Evolutionary conservation across 2,329 filamentous ascomycete species (phyloP), one percentile per base, ranked within the genome.

Genomic region (Epichloe baconii): DNA sequence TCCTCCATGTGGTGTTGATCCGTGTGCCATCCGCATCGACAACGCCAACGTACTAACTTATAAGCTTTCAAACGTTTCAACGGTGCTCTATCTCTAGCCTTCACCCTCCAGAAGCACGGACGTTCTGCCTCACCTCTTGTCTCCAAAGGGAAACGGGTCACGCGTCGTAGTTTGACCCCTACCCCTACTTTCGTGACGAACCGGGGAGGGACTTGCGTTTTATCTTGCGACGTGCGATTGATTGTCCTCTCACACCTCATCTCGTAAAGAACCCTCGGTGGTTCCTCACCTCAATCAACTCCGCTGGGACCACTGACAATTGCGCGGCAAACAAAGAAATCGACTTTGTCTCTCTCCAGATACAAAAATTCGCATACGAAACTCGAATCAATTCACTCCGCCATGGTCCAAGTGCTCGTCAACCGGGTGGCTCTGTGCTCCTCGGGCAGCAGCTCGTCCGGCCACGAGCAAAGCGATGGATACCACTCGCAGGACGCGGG

Each of bases 391-490:
- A 10, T 31, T 10, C 26, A 31, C 50, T 42, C 40, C 53, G 60
- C 46, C 43, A 67, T 67, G 65, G 65, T 67, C 52, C 65, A 66
- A 54, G 44, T 66, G 37, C 56, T 66, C 15, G 56, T 57, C 48
- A 58, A 62, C 53, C 60, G 23, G 23, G 23, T 59, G 36, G 47
- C 63, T 44, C 57, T 62, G 48, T 61, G 64, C 21, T 60, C 59
- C 38, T 23, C 40, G 15, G 51, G 12, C 11, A 51, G 54, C 37
- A 58, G 59, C 48, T 58, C 54, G 37, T 54, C 57, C 8, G 53
- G 53, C 43, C 54, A 59, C 19, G 62, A 64, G 44, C 49, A 53
- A 19, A 50, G 53, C 23, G 57, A 64, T 37, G 52, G 42, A 12
- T 53, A 56, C 55, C 44, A 53, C 53, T 17, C 49, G 44, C 49